Evolutionary conservation across 2,329 filamentous ascomycete species (phyloP).

Genomic region (Penicillium concentricum): DNA sequence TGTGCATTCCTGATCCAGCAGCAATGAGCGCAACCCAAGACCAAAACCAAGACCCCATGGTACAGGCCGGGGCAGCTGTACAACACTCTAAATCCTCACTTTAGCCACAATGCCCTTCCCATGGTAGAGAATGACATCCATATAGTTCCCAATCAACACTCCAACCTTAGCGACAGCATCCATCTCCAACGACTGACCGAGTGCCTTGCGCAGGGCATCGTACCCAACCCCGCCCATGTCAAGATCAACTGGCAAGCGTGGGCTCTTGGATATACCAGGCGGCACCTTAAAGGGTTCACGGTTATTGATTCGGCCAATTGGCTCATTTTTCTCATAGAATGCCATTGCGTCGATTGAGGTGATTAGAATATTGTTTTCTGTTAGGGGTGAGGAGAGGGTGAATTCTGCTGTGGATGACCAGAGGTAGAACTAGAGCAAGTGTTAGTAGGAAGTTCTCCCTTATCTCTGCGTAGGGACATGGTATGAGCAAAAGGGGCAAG

Average conservation of each 20-base stretch:
- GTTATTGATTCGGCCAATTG: slow-evolving; percentile 75
- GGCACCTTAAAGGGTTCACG: slow-evolving; percentile 71
- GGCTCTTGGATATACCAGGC: slow-evolving; percentile 70
- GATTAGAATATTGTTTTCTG: slow-evolving; percentile 70
- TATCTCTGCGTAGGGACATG: background rate
- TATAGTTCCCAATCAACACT: slow-evolving; percentile 72
- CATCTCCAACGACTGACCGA: slow-evolving; percentile 77
- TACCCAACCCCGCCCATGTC: slow-evolving; percentile 75
- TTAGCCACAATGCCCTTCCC: slow-evolving; percentile 70
- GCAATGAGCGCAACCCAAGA: background rate
- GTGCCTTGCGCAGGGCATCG: slow-evolving; percentile 72
- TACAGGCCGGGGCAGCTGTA: background rate
- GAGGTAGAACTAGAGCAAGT: slow-evolving; percentile 62
- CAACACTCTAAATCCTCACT: slow-evolving; percentile 40
- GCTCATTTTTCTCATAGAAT: slow-evolving; percentile 75
- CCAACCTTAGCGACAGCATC: slow-evolving; percentile 75
- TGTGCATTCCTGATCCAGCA: background rate
- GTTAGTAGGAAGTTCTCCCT: background rate
- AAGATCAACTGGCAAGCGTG: slow-evolving; percentile 79
- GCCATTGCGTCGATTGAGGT: slow-evolving; percentile 81
- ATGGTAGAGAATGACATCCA: slow-evolving; percentile 67
- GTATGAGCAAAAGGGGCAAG: slow-evolving; percentile 21
- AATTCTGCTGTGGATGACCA: slow-evolving; percentile 85
- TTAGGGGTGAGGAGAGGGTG: slow-evolving; percentile 74
- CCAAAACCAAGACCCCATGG: background rate